These are phyloP conservation scores for Chaetoceros tenuissimus DNA, from an alignment of 108 stramenopile genomes.

Conservation along the genomic window DNA sequence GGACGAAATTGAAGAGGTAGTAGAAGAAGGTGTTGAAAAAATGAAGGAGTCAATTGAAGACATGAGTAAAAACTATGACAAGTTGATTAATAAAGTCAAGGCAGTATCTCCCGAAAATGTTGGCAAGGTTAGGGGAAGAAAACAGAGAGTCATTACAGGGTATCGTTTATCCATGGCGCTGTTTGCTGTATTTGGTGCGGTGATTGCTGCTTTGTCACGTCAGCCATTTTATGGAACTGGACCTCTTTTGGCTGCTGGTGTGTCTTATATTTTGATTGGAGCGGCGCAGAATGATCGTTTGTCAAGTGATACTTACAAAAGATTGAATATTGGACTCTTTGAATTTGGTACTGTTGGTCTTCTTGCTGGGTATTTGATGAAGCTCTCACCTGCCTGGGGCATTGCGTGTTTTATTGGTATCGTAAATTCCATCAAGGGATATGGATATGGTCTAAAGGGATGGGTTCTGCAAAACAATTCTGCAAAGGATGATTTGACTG, in stretches of 20 bases:
- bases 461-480: constrained; percentile 17
- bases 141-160: constrained; percentile 31
- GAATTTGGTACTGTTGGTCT: constrained; percentile 24
- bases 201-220: constrained; percentile 7
- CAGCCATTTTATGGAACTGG: constrained; percentile 12
- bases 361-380: constrained; percentile 1
- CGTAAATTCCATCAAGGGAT: constrained; percentile 30
- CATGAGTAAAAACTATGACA: neutral
- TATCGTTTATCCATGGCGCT: constrained; percentile 20
- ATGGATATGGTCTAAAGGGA: constrained; percentile 37
- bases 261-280: constrained; percentile 32
- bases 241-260: constrained; percentile 19
- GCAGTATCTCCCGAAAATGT: constrained; percentile 6
- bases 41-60: neutral
- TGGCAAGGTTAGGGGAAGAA: constrained; percentile 24
- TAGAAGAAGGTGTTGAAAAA: neutral
- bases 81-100: neutral
- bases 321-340: constrained; percentile 32
- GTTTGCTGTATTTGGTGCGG: constrained; percentile 1
- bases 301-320: constrained; percentile 61
- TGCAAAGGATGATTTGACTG: constrained; percentile 6
- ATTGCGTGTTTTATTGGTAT: constrained; percentile 10
- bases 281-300: constrained; percentile 44
- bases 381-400: constrained; percentile 5
- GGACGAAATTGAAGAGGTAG: neutral